A percentile compares a stretch with the other conserved stretches of the same genome.
Evolutionary conservation across 1,139 yeast genomes (phyloP).

Genomic region (Saccharomycopsis crataegensis): DNA sequence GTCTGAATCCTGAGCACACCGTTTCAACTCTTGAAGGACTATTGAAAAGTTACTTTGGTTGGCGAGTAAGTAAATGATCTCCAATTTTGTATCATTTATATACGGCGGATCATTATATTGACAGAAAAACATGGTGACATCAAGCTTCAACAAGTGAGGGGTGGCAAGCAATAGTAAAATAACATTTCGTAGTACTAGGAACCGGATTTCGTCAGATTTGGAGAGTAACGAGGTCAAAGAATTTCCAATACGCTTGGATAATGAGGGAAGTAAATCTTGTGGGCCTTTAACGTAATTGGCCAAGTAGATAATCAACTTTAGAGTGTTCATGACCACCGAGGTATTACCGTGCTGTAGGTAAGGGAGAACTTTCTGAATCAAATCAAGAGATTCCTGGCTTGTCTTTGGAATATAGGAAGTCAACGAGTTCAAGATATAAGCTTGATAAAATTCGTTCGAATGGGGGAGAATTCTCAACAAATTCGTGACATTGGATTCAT

Average conservation of each 20-base stretch:
- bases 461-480: conserved; percentile 1
- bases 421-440: conserved; percentile 58
- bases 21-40: conserved; percentile 71
- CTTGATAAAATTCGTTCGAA: conserved; percentile 79
- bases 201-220: conserved; percentile 80
- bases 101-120: conserved; percentile 80
- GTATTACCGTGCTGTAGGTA: conserved; percentile 76
- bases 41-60: conserved; percentile 50
- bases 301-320: conserved; percentile 64
- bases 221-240: conserved; percentile 66
- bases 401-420: conserved; percentile 67
- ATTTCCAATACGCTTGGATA: conserved; percentile 59
- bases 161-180: conserved; percentile 65
- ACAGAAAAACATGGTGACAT: conserved; percentile 74
- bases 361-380: conserved; percentile 67
- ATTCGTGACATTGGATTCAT: neutral
- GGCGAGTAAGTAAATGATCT: conserved; percentile 75
- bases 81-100: conserved; percentile 85
- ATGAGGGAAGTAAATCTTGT: conserved; percentile 37
- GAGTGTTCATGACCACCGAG: conserved; percentile 71
- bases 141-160: conserved; percentile 54
- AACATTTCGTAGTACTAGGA: conserved; percentile 73
- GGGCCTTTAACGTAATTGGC: conserved; percentile 54
- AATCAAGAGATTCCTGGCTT: conserved; percentile 52
- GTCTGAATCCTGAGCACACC: conserved; percentile 82